These are phyloP conservation scores for Starmerella davenportii DNA, from an alignment of 805 yeast species.

Conservation along the genomic window DNA sequence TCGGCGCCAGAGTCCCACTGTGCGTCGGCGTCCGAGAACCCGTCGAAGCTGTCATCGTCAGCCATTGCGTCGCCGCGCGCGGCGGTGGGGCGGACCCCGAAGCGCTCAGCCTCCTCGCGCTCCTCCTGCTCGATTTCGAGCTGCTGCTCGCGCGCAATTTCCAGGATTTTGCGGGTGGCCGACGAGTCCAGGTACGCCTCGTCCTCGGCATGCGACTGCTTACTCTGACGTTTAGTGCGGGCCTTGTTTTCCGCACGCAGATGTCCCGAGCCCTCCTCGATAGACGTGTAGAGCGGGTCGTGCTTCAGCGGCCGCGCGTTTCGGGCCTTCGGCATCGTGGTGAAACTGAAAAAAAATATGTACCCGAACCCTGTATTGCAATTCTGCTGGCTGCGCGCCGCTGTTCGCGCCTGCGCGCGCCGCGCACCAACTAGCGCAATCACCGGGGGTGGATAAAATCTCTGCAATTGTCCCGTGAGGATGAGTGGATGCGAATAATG, in stretches of 20 bases:
- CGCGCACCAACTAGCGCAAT: too few species aligned
- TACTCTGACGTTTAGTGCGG: constrained; percentile 19
- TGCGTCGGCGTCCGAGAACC: constrained; percentile 38
- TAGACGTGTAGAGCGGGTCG: constrained; percentile 62
- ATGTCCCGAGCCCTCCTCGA: constrained; percentile 57
- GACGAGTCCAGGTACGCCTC: constrained; percentile 63
- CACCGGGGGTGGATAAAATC: too few species aligned
- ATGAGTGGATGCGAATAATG: too few species aligned
- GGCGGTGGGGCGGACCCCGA: background rate
- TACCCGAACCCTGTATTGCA: constrained; percentile 2
- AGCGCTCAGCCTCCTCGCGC: background rate
- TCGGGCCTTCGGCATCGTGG: constrained; percentile 21
- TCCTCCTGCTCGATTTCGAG: constrained; percentile 63
- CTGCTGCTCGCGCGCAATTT: constrained; percentile 83
- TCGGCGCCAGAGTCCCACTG: constrained; percentile 29
- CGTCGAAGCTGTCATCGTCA: constrained; percentile 1
- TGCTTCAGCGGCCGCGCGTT: constrained; percentile 43
- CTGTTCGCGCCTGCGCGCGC: too few species aligned
- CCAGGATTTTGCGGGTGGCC: constrained; percentile 67
- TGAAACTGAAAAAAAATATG: background rate
- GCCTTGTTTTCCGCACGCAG: constrained; percentile 30
- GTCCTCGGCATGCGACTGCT: constrained; percentile 26
- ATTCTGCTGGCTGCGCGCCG: too few species aligned
- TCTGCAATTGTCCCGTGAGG: too few species aligned
- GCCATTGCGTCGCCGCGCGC: background rate